These are phyloP conservation scores for Mixia osmundae DNA, from an alignment of 1,284 basidiomycete species.

Conservation along the genomic window DNA sequence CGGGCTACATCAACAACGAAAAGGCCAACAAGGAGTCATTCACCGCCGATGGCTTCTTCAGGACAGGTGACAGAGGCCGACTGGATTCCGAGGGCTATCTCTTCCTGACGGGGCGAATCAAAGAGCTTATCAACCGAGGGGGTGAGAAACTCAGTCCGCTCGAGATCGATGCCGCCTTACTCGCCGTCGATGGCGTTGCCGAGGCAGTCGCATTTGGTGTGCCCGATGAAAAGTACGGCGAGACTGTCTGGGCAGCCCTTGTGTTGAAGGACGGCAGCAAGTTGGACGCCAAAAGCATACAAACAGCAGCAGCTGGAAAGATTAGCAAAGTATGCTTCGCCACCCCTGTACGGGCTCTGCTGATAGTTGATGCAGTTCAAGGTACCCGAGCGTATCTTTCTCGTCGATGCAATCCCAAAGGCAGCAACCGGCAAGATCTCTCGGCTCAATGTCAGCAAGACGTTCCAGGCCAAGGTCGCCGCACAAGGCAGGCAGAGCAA, in stretches of 20 bases:
- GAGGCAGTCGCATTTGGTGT: constrained; percentile 29
- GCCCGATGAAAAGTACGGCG: constrained; percentile 20
- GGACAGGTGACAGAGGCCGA: constrained; percentile 1
- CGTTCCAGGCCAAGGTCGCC: constrained; percentile 5
- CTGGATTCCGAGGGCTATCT: constrained; percentile 34
- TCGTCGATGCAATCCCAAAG: constrained; percentile 23
- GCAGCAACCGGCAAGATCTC: constrained; percentile 18
- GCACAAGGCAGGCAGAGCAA: constrained; percentile 4
- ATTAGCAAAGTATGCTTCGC: constrained; percentile 13
- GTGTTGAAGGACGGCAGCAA: constrained; percentile 19
- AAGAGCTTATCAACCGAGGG: constrained; percentile 34
- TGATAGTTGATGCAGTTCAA: constrained; percentile 18
- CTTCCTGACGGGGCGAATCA: constrained; percentile 34
- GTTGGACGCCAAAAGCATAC: constrained; percentile 1
- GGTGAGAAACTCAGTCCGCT: constrained; percentile 45
- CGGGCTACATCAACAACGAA: constrained; percentile 27
- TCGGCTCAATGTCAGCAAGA: constrained; percentile 6
- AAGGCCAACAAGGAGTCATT: constrained; percentile 22
- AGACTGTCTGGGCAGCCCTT: constrained; percentile 22
- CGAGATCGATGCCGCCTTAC: constrained; percentile 32
- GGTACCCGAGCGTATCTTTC: constrained; percentile 22
- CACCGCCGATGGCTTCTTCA: constrained; percentile 9
- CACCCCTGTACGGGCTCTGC: neutral
- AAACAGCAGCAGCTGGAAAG: constrained; percentile 14
- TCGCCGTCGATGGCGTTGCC: constrained; percentile 26